A percentile compares a stretch with the other conserved stretches of the same genome.
Conservation (phyloP, 2,329 filamentous ascomycete species). For the Huntiella abstrusa region DNA sequence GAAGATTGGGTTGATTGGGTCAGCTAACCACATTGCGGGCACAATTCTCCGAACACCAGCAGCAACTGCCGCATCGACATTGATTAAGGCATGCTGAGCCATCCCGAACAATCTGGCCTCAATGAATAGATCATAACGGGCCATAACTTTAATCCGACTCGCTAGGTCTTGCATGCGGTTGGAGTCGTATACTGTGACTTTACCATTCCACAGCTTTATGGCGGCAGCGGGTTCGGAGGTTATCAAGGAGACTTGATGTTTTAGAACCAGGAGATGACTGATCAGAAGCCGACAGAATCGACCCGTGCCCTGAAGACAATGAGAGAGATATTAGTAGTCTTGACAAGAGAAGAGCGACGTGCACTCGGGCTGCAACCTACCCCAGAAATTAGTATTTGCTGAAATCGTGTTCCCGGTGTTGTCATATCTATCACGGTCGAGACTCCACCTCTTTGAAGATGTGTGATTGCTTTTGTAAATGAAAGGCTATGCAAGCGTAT, state of each 20-base stretch:
- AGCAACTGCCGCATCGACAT: conserved; percentile 1
- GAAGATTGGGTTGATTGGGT: neutral
- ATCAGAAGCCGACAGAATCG: neutral
- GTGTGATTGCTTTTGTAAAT: too few species aligned
- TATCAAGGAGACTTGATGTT: neutral
- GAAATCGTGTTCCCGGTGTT: too few species aligned
- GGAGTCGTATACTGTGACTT: neutral
- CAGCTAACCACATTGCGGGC: neutral
- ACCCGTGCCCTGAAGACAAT: neutral
- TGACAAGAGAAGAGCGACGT: too few species aligned
- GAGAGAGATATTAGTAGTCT: too few species aligned
- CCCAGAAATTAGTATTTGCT: neutral
- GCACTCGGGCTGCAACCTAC: neutral
- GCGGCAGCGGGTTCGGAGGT: neutral
- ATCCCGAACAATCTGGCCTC: neutral
- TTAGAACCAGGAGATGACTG: neutral
- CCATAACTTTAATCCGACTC: neutral
- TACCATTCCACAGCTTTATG: neutral
- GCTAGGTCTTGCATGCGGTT: neutral
- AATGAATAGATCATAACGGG: neutral
- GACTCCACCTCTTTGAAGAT: too few species aligned
- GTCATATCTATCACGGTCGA: too few species aligned
- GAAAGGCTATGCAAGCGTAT: too few species aligned
- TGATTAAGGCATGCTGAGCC: neutral
- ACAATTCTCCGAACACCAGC: conserved; percentile 2